A percentile compares a stretch with the other conserved stretches of the same genome.
These are phyloP conservation scores for Neopestalotiopsis sp. DNA, from an alignment of 2,329 filamentous ascomycete species.

Conservation along the genomic window DNA sequence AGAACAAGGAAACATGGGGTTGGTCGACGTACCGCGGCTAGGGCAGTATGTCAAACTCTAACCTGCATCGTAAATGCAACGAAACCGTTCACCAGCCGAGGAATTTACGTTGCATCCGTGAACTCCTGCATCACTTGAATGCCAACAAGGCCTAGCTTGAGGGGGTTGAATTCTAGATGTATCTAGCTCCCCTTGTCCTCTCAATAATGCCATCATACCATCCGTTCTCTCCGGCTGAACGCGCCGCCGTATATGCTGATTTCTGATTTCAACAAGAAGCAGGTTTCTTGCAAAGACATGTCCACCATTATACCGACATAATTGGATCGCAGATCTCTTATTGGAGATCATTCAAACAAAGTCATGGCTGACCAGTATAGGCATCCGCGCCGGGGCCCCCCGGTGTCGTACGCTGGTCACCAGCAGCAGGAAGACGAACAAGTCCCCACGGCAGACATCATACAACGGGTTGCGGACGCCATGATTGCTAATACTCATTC, in stretches of 20 bases:
- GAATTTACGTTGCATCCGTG: not conserved
- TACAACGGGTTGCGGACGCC: slow-evolving; percentile 5
- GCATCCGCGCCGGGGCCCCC: not conserved
- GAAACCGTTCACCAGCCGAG: not conserved
- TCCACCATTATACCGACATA: not conserved
- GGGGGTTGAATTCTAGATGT: slow-evolving; percentile 1
- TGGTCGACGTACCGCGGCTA: not conserved
- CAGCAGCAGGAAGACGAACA: not conserved
- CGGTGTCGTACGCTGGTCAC: not conserved
- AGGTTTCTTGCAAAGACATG: not conserved
- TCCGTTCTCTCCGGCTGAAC: not conserved
- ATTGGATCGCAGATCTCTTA: not conserved
- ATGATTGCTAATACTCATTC: slow-evolving; percentile 1
- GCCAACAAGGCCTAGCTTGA: not conserved
- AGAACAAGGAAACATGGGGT: not conserved
- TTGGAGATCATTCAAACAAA: not conserved
- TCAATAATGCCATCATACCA: not conserved
- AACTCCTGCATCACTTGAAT: not conserved
- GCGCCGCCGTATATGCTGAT: not conserved
- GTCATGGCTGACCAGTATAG: not conserved
- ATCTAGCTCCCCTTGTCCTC: not conserved
- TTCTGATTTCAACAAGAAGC: not conserved
- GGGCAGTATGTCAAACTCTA: slow-evolving; percentile 9
- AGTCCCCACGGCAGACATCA: not conserved
- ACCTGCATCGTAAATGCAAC: not conserved